phyloP scores from a whole-genome alignment of 1,284 basidiomycete species.

The Melampsora americana region DNA sequence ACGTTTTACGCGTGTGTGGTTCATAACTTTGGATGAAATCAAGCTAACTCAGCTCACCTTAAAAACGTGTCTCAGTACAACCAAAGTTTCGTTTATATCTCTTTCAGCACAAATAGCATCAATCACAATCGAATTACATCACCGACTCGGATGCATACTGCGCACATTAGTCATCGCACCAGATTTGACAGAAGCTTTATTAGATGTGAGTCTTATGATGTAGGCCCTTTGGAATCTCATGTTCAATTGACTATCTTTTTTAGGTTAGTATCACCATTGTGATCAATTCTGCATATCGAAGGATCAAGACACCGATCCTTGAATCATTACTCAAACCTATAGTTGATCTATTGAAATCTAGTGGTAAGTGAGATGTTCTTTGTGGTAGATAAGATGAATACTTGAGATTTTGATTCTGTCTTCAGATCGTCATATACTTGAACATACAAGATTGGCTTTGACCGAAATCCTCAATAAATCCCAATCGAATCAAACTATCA shows the following conservation, averaged over 20 bases:
- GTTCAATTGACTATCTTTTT: background rate
- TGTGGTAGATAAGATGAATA: background rate
- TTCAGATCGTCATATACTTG: background rate
- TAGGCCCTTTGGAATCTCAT: background rate
- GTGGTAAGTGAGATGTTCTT: constrained; percentile 10
- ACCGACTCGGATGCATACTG: constrained; percentile 22
- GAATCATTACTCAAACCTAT: constrained; percentile 21
- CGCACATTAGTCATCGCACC: background rate
- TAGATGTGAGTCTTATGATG: constrained; percentile 25
- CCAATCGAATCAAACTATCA: background rate
- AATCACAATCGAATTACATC: constrained; percentile 36
- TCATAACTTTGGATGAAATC: too few relatives aligned
- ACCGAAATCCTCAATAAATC: background rate
- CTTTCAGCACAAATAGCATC: constrained; percentile 40
- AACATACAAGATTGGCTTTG: background rate
- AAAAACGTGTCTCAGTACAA: constrained; percentile 14
- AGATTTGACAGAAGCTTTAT: constrained; percentile 22
- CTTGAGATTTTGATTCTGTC: background rate
- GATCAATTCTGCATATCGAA: constrained; percentile 35
- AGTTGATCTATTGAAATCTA: constrained; percentile 7
- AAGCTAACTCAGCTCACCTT: too few relatives aligned
- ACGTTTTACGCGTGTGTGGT: too few relatives aligned
- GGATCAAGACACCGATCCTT: constrained; percentile 34
- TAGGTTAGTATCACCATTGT: constrained; percentile 26
- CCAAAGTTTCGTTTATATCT: constrained; percentile 39